Evolutionary conservation across 2,329 filamentous ascomycete genomes (phyloP).

Genomic region (Diaporthe citrichinensis): DNA sequence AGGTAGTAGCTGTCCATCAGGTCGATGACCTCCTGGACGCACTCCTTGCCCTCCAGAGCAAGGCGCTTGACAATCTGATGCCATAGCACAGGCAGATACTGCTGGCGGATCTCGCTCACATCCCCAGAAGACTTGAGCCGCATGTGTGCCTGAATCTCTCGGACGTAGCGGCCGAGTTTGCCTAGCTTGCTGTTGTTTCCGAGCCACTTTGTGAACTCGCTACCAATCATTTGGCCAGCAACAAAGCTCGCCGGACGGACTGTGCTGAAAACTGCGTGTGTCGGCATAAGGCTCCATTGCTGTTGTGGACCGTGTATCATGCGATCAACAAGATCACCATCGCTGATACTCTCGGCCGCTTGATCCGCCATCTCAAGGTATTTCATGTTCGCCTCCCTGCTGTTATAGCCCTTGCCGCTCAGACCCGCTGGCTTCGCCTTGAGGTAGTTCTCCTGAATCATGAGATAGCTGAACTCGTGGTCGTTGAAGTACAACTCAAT

Average conservation of each 20-base stretch:
- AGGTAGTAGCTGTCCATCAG: constrained; percentile 98
- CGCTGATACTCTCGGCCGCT: constrained; percentile 95
- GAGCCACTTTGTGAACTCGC: constrained; percentile 90
- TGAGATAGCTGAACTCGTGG: constrained; percentile 96
- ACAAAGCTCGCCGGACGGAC: constrained; percentile 91
- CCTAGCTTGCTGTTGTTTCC: constrained; percentile 93
- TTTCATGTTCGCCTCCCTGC: constrained; percentile 82
- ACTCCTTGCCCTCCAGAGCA: constrained; percentile 84
- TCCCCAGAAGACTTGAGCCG: constrained; percentile 91
- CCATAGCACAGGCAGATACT: constrained; percentile 93
- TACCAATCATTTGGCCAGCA: constrained; percentile 81
- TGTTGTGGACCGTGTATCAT: constrained; percentile 99
- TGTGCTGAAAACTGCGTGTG: constrained; percentile 95
- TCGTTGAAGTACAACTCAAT: constrained; percentile 99
- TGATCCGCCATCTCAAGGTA: constrained; percentile 87
- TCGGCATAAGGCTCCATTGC: constrained; percentile 98
- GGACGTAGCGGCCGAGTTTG: constrained; percentile 83
- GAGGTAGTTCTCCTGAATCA: constrained; percentile 99
- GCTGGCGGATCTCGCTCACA: constrained; percentile 92
- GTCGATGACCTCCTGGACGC: constrained; percentile 86
- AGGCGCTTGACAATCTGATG: constrained; percentile 82
- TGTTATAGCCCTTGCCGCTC: constrained; percentile 69
- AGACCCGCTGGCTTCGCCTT: constrained; percentile 81
- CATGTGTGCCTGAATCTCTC: constrained; percentile 98
- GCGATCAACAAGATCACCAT: constrained; percentile 93